These are phyloP conservation scores for Bruguiera hainesii DNA, from an alignment of 441 rosid genomes.

Conservation along the genomic window DNA sequence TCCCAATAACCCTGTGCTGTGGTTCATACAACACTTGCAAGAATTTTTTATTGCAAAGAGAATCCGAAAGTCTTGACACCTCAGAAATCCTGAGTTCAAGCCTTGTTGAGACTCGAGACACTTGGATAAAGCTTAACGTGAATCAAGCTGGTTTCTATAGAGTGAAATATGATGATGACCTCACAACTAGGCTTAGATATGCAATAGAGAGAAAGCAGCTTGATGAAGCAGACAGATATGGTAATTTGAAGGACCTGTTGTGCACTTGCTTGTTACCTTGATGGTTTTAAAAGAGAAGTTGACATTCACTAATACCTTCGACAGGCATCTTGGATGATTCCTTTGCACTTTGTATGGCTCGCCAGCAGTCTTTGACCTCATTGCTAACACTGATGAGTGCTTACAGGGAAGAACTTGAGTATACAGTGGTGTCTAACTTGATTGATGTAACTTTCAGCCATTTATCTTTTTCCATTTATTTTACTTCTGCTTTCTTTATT, in stretches of 20 bases:
- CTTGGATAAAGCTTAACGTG: slow-evolving; percentile 81
- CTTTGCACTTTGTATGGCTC: slow-evolving; percentile 91
- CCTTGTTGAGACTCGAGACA: slow-evolving; percentile 23
- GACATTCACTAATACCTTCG: slow-evolving; percentile 19
- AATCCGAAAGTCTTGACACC: slow-evolving; percentile 50
- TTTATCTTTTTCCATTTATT: slow-evolving; percentile 6
- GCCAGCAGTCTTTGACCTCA: slow-evolving; percentile 71
- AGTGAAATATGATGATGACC: slow-evolving; percentile 83
- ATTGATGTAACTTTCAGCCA: slow-evolving; percentile 52
- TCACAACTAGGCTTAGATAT: slow-evolving; percentile 61
- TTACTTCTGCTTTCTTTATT: not conserved
- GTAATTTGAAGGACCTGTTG: slow-evolving; percentile 34
- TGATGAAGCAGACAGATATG: slow-evolving; percentile 76
- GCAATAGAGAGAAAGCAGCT: slow-evolving; percentile 70
- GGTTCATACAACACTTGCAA: slow-evolving; percentile 66
- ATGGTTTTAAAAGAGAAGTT: slow-evolving; percentile 14
- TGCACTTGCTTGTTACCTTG: slow-evolving; percentile 7
- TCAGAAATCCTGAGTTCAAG: slow-evolving; percentile 38
- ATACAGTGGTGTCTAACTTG: slow-evolving; percentile 79
- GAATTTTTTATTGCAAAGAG: slow-evolving; percentile 67
- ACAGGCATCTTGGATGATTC: slow-evolving; percentile 93
- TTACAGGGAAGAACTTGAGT: slow-evolving; percentile 74
- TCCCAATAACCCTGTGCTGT: slow-evolving; percentile 77
- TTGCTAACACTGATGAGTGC: slow-evolving; percentile 77
- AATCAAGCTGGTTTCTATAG: slow-evolving; percentile 89